Percentiles rank a stretch among this genome's conserved stretches.
phyloP scores from a whole-genome alignment of 2,329 filamentous ascomycete genomes.

The Colletotrichum cuscutae region DNA sequence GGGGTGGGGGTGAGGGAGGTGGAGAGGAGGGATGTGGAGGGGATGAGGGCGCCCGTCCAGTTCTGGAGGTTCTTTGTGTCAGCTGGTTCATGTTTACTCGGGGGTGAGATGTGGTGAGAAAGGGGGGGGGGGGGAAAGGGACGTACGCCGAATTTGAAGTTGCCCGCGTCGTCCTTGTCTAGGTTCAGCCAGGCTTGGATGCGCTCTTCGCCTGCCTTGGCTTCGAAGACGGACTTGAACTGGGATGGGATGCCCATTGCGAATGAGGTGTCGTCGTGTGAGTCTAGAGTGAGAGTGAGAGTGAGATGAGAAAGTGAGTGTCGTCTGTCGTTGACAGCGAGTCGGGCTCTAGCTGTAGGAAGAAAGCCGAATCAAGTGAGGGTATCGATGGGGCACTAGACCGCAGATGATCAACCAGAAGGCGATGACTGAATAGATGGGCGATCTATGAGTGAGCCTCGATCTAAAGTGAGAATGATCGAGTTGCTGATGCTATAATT shows the following conservation, averaged over 20 bases:
- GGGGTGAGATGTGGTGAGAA: neutral
- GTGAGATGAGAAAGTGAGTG: neutral
- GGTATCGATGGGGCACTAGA: neutral
- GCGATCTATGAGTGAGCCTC: no score
- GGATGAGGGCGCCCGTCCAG: constrained; percentile 56
- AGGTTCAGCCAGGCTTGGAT: constrained; percentile 45
- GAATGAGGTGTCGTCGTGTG: no score
- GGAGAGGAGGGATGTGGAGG: constrained; percentile 53
- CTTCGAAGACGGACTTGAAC: constrained; percentile 20
- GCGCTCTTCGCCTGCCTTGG: constrained; percentile 39
- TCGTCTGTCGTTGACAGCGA: neutral
- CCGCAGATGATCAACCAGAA: neutral
- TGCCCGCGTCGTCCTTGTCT: constrained; percentile 41
- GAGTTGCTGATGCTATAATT: neutral
- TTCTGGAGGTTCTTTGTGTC: constrained; percentile 44
- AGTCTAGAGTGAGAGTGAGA: neutral
- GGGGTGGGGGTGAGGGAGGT: constrained; percentile 50
- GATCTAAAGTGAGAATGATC: neutral
- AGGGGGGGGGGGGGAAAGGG: neutral
- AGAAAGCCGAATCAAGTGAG: neutral
- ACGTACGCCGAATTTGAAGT: constrained; percentile 45
- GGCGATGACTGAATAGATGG: no score
- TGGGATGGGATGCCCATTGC: neutral
- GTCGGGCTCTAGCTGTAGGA: neutral
- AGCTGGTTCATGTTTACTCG: neutral